Evolutionary conservation across 1,284 basidiomycete species (phyloP), one percentile per base, ranked within the genome.

Genomic region (Microbotryum silenes-acaulis): DNA sequence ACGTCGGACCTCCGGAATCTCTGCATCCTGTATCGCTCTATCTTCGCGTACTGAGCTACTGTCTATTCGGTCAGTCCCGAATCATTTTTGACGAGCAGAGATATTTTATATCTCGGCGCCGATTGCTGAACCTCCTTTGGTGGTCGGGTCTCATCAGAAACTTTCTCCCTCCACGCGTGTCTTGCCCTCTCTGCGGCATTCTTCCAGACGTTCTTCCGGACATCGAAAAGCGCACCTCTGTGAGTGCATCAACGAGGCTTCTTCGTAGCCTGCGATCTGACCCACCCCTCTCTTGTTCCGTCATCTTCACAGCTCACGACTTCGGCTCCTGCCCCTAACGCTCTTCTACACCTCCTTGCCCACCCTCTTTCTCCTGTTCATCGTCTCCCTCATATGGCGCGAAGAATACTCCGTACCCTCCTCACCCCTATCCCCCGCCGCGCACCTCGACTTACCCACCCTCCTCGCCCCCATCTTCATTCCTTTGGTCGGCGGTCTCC

Each of bases 321-420:
- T 65, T 21, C 9, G 37, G 23, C 56, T 63, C 18, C 27, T 65
- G 2, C 66, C 66, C 1, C 52, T 67, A 25, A 60, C 66, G 7
- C 48, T 59, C 16, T 59, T 67, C 50, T 63, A 62, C 56, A 52
- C 66, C 12, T 56, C 63, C 3, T 12, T 67, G 2, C 63, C 66
- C 0, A 58, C 59, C 18, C 51, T 60, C 27, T 63, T 65, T 54
- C 54, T 62, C 58, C 61, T 67, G 23, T 7, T 57, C 33, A 49
- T 67, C 21, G 44, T 61, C 4, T 62, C 63, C 6, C 9, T 67
- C 18, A 54, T 67, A 48, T 67, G 61, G 60, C 54, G 56, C 6
- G 20, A 12, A 4, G 66, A 67, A 27, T 67, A 67, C 60, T 21
- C 53, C 12, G 42, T 62, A 3, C 51, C 23, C 25, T 56, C 12